Percentiles rank a stretch among this genome's conserved stretches.
phyloP scores from a whole-genome alignment of 177 flowering plant species.

The Vitis hybrid region DNA sequence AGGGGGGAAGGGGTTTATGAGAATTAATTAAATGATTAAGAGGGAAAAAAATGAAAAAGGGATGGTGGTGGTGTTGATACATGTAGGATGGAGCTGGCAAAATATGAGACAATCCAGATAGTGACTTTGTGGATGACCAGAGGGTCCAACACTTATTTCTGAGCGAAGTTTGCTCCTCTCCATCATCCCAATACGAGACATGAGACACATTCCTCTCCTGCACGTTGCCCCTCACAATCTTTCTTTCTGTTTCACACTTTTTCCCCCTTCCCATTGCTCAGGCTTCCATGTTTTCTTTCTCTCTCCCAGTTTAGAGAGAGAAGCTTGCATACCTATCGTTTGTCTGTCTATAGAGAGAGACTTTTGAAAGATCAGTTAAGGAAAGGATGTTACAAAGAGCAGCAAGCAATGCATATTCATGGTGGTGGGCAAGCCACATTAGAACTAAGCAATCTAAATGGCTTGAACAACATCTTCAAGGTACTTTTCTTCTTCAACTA shows the following conservation, averaged over 20 bases:
- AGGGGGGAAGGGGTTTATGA: too few relatives aligned
- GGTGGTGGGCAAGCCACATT: slow-evolving; percentile 96
- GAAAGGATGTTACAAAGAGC: slow-evolving; percentile 82
- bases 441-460: slow-evolving; percentile 90
- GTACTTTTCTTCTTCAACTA: slow-evolving; percentile 23
- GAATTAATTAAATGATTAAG: too few relatives aligned
- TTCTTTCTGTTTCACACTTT: background rate
- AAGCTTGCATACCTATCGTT: background rate
- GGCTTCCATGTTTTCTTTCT: slow-evolving; percentile 12
- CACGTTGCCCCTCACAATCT: slow-evolving; percentile 6
- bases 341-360: background rate
- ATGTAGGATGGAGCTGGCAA: too few relatives aligned
- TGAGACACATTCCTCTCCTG: background rate
- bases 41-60: too few relatives aligned
- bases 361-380: background rate
- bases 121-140: too few relatives aligned
- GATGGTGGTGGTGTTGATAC: too few relatives aligned
- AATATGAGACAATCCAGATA: too few relatives aligned
- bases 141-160: slow-evolving; percentile 9
- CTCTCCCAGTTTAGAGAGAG: background rate
- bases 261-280: background rate
- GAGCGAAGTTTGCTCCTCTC: slow-evolving; percentile 29
- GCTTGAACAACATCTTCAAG: slow-evolving; percentile 87
- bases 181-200: slow-evolving; percentile 16
- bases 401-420: slow-evolving; percentile 88